A percentile compares a stretch with the other conserved stretches of the same genome.
Conservation (phyloP, 345 rosid species). For the Luvunga scandens region DNA sequence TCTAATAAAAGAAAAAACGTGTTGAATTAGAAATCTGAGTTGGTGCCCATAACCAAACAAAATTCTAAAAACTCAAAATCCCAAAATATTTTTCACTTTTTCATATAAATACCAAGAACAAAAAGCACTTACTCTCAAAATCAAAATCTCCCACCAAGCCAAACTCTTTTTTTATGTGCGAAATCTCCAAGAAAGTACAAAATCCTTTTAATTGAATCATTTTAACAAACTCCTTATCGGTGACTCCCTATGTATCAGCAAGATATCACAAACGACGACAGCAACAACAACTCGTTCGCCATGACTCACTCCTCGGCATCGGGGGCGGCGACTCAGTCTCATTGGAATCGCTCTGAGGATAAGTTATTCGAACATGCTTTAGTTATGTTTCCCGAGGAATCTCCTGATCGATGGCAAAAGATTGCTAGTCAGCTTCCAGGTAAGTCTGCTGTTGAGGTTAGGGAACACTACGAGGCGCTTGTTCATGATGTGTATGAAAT, state of each 20-base stretch:
- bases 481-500: slow-evolving; percentile 62
- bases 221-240: background rate
- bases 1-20: slow-evolving; percentile 28
- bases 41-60: slow-evolving; percentile 7
- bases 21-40: slow-evolving; percentile 10
- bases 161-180: background rate
- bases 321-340: background rate
- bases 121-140: background rate
- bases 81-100: no score
- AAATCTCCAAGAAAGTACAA: slow-evolving; percentile 3
- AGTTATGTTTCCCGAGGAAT: slow-evolving; percentile 50
- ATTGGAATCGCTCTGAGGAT: slow-evolving; percentile 66
- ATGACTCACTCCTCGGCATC: background rate
- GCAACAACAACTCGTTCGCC: background rate
- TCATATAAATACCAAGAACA: background rate
- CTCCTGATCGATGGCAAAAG: slow-evolving; percentile 60
- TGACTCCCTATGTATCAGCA: background rate
- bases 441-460: slow-evolving; percentile 44
- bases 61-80: background rate
- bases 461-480: slow-evolving; percentile 54
- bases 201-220: background rate
- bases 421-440: slow-evolving; percentile 53
- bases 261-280: background rate
- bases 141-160: slow-evolving; percentile 30
- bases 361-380: slow-evolving; percentile 70